Evolutionary conservation across 1,284 basidiomycete species (phyloP).

Genomic region (Pseudozyma sp.): DNA sequence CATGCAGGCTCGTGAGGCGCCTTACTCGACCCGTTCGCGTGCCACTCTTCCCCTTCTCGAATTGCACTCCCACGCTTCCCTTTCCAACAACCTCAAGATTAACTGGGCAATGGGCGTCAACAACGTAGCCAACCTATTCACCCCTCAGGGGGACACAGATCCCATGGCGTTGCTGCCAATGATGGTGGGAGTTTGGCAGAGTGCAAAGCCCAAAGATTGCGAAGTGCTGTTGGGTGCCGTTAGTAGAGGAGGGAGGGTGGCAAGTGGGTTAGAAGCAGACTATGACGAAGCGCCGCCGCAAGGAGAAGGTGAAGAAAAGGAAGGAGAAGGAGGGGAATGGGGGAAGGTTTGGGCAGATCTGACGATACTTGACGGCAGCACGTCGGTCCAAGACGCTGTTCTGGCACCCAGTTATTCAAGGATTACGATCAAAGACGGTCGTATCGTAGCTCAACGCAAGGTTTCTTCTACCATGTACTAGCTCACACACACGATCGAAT

Average conservation of each 20-base stretch:
- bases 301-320: neutral
- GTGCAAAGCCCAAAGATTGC: constrained; percentile 22
- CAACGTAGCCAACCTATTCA: constrained; percentile 54
- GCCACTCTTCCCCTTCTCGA: constrained; percentile 34
- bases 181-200: constrained; percentile 47
- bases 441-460: constrained; percentile 5
- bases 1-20: constrained; percentile 43
- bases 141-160: constrained; percentile 53
- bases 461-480: constrained; percentile 13
- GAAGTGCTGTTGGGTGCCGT: constrained; percentile 20
- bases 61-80: neutral
- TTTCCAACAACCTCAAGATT: neutral
- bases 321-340: no score
- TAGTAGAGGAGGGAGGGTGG: neutral
- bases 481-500: no score
- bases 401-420: constrained; percentile 19
- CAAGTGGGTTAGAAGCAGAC: constrained; percentile 1
- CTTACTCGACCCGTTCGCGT: constrained; percentile 24
- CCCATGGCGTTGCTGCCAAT: constrained; percentile 42
- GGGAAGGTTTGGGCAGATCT: constrained; percentile 14
- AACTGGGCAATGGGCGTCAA: constrained; percentile 41
- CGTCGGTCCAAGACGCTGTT: constrained; percentile 14
- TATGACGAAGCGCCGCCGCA: neutral
- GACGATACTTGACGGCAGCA: constrained; percentile 12
- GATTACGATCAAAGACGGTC: constrained; percentile 20